Evolutionary conservation across 2,329 filamentous ascomycete species (phyloP).

Genomic region (Neofusicoccum umdonicola): DNA sequence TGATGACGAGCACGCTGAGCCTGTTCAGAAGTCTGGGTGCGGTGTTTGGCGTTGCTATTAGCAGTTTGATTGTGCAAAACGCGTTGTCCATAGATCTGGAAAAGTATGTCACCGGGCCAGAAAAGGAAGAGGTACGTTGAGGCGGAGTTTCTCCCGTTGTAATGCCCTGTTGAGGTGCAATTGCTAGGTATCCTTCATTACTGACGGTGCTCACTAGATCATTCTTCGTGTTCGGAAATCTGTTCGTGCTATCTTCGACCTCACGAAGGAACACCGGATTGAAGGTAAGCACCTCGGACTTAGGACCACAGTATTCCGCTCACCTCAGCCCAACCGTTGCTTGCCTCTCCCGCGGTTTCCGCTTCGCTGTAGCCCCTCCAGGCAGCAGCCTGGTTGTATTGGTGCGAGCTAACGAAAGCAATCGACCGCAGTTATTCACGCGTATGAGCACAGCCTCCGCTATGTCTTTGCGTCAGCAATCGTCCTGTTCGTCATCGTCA

Average conservation of each 20-base stretch:
- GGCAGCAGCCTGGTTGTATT: background rate
- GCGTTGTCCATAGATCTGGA: constrained; percentile 61
- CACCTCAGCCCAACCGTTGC: background rate
- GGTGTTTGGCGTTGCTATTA: constrained; percentile 71
- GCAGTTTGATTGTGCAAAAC: constrained; percentile 73
- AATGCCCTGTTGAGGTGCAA: no score
- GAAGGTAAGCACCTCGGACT: constrained; percentile 41
- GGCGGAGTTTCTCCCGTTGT: background rate
- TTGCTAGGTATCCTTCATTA: background rate
- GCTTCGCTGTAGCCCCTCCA: background rate
- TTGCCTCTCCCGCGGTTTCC: constrained; percentile 9
- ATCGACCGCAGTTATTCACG: constrained; percentile 33
- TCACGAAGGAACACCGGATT: constrained; percentile 45
- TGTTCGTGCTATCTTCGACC: constrained; percentile 46
- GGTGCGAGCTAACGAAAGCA: background rate
- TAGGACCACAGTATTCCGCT: background rate
- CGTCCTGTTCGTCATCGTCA: constrained; percentile 48
- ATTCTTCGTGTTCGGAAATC: constrained; percentile 52
- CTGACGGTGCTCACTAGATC: constrained; percentile 26
- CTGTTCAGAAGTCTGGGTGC: constrained; percentile 70
- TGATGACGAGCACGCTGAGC: constrained; percentile 64
- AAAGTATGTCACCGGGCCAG: constrained; percentile 55
- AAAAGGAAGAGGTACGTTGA: constrained; percentile 51
- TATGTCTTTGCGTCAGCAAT: constrained; percentile 46
- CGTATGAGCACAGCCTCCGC: constrained; percentile 38